A percentile compares a stretch with the other conserved stretches of the same genome.
These are phyloP conservation scores for Cenchrus fungigraminus DNA, from an alignment of 176 grass and related monocot species.

Conservation along the genomic window DNA sequence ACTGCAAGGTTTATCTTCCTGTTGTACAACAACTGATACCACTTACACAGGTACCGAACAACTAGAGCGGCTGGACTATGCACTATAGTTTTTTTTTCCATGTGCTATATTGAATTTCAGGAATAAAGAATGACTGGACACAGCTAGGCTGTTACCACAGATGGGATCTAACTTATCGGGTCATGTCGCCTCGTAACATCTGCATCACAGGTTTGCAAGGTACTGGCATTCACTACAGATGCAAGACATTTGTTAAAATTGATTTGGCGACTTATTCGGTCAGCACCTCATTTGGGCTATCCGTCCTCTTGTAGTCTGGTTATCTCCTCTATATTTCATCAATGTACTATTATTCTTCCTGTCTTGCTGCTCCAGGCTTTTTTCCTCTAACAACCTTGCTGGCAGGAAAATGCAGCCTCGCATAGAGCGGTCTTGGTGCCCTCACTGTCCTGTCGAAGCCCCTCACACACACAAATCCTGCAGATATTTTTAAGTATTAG, in stretches of 20 bases:
- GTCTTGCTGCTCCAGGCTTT: constrained; percentile 41
- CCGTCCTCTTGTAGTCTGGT: constrained; percentile 24
- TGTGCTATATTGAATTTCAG: constrained; percentile 39
- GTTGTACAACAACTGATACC: constrained; percentile 46
- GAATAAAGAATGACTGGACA: constrained; percentile 37
- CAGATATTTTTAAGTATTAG: not conserved
- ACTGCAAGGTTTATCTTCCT: not conserved
- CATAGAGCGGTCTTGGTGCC: constrained; percentile 71
- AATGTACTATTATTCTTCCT: constrained; percentile 24
- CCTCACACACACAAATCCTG: constrained; percentile 75
- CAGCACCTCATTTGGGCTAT: constrained; percentile 31
- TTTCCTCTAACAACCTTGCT: constrained; percentile 55
- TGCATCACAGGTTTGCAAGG: constrained; percentile 19
- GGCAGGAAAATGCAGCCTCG: constrained; percentile 65
- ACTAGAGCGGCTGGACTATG: constrained; percentile 33
- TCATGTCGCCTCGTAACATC: constrained; percentile 32
- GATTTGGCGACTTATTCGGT: constrained; percentile 36
- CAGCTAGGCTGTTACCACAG: constrained; percentile 19
- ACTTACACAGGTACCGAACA: constrained; percentile 28
- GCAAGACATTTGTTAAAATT: constrained; percentile 40
- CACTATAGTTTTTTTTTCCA: constrained; percentile 32
- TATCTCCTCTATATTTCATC: constrained; percentile 36
- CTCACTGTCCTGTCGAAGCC: constrained; percentile 61
- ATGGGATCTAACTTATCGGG: constrained; percentile 22
- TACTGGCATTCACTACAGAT: constrained; percentile 32